Evolutionary conservation across 192 early-diverging fungal species (phyloP), one percentile per base, ranked within the genome.

Genomic region (Chytriomyces confervae): DNA sequence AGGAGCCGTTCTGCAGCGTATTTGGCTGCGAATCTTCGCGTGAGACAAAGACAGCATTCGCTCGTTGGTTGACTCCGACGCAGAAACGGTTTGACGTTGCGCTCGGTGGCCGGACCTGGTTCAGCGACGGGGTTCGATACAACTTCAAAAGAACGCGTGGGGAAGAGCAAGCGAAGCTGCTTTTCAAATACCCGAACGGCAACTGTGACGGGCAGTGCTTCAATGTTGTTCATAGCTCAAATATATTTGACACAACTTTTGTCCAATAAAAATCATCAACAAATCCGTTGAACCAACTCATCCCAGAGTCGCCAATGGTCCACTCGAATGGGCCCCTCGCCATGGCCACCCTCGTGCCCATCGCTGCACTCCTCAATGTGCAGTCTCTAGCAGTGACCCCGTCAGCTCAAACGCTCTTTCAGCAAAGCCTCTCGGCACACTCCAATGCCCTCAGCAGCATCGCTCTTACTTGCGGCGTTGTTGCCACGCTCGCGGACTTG

Each of bases 61-160:
- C 44, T 36, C 50, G 44, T 45, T 53, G 61, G 20, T 27, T 62
- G 16, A 48, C 46, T n/a, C 62, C 61, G 7, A 74, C 23, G 72
- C 72, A 74, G 18, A 74, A 20, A 29, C 45, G 23, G 69, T 70
- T 16, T 23, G 23, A 13, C 9, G 47, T 86, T 86, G 82, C 94
- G 93, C 72, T 93, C 91, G 61, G 91, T 92, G 77, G 91, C 90
- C 79, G 69, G 7, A 70, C 50, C 69, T 70, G 50, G 7, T 57
- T 9, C 27, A 27, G 5, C 7, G 16, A 13, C 24, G 27, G 16
- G 9, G 4, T 27, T 13, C 20, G 6, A 11, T 16, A 24, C 13
- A 44, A n/a, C n/a, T 16, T 61, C 45, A 27, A 36, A 36, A 44
- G n/a, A 5, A 23, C 51, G 16, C 43, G 36, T 36, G 36, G 36